phyloP scores from a whole-genome alignment of 345 rosid species.

The Gossypium anomalum region DNA sequence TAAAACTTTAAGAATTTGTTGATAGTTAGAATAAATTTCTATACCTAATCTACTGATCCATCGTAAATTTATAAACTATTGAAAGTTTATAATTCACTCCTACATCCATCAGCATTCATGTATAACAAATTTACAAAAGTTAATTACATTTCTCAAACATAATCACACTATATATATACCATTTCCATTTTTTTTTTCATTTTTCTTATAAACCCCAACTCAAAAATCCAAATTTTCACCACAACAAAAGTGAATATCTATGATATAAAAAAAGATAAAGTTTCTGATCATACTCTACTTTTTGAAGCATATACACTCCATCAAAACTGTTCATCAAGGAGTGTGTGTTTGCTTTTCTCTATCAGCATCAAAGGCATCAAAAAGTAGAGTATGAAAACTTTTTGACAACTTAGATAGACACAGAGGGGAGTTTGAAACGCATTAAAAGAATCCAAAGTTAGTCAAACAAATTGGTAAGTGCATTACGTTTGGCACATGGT shows the following conservation, averaged over 20 bases:
- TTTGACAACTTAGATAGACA: background rate
- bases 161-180: background rate
- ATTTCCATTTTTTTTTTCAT: background rate
- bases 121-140: background rate
- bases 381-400: background rate
- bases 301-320: background rate
- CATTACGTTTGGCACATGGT: slow-evolving; percentile 58
- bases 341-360: background rate
- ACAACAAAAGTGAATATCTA: background rate
- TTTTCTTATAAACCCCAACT: background rate
- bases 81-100: too few species aligned
- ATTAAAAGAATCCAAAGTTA: slow-evolving; percentile 14
- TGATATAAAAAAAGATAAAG: background rate
- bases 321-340: background rate
- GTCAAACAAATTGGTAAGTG: slow-evolving; percentile 68
- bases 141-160: slow-evolving; percentile 2
- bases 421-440: background rate
- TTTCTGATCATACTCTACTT: slow-evolving; percentile 9
- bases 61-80: too few species aligned
- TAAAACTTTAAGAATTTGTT: too few species aligned
- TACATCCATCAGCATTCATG: background rate
- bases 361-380: background rate
- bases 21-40: too few species aligned
- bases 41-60: too few species aligned
- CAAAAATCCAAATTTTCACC: background rate